Base-by-base conservation (phyloP, 148 eudicot species). In the Limonium bicolor region DNA sequence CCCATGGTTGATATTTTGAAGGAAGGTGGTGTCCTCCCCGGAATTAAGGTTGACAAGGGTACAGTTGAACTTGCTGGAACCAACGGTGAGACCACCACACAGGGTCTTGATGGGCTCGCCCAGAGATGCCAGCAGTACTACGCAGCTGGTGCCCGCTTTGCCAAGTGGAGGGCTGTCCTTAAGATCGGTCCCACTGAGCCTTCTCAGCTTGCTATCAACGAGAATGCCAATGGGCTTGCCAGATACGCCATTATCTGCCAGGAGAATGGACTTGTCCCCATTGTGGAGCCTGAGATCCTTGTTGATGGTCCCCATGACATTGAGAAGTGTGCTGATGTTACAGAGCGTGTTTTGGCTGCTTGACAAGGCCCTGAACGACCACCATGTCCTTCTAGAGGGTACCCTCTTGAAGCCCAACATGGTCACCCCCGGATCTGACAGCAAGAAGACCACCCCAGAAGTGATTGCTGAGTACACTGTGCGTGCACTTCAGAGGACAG, bases 11-110 rank as follows among this genome's bases (percentile, higher is more conserved):
- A 85, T 3, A 62, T 85, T 36, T 24, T 85, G 55, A 80, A 74
- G 65, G 95, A 80, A 59, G 77, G 66, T 4, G 71, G 73, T 27
- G 95, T 80, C 43, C 92, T 85, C 14, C 86, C 95, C 0, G 95
- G 95, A 19, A 85, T 85, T 56, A 85, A 85, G 76, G 95, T 85
- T 9, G 95, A 85, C 80, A 85, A 72, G 83, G 95, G 95, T 50
- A 62, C 66, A 5, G 86, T 85, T 2, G 86, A 74, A 71, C 76
- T 85, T 28, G 83, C 95, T 27, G 92, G 92, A 35, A 85, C 95
- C 36, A 32, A 80, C 2, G 95, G 95, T 0, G 95, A 85, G 74
- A 85, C 95, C 53, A 77, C 92, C 52, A 85, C 95, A 29, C 92
- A 80, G 28, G 95, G 95, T 52, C 82, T 85, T 5, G 95, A 85